These are phyloP conservation scores for Podospora sp. DNA, from an alignment of 495 filamentous ascomycete genomes.

Conservation along the genomic window DNA sequence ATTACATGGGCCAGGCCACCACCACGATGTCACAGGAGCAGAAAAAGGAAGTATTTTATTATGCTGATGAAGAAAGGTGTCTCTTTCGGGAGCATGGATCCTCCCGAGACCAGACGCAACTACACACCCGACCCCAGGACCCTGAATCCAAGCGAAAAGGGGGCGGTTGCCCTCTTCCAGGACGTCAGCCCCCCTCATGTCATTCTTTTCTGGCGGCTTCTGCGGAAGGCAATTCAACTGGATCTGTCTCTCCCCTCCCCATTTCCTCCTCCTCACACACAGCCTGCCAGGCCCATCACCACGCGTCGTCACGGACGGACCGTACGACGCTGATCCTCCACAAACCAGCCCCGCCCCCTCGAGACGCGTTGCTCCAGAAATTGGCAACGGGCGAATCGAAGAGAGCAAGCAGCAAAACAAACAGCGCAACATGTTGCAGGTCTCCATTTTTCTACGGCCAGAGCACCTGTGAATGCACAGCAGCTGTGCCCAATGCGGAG, in stretches of 20 bases:
- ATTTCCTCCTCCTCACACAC: neutral
- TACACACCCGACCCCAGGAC: slow-evolving; percentile 13
- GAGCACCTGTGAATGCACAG: slow-evolving; percentile 16
- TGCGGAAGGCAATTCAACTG: slow-evolving; percentile 7
- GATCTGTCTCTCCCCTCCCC: neutral
- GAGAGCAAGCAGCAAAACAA: slow-evolving; percentile 23
- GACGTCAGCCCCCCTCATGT: neutral
- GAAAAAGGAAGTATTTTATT: slow-evolving; percentile 17
- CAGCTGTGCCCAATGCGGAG: slow-evolving; percentile 33
- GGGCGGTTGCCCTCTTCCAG: neutral
- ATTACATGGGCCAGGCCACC: neutral
- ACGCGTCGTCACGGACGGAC: neutral
- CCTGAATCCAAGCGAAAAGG: slow-evolving; percentile 14
- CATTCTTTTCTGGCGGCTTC: slow-evolving; percentile 15
- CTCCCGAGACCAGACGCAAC: neutral
- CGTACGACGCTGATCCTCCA: slow-evolving; percentile 2
- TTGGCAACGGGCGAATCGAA: slow-evolving; percentile 11
- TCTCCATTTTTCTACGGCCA: slow-evolving; percentile 18
- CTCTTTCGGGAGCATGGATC: slow-evolving; percentile 1
- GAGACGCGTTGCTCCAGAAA: slow-evolving; percentile 15
- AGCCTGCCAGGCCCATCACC: neutral
- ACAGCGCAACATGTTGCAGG: neutral
- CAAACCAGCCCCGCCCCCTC: neutral
- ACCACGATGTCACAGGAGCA: slow-evolving; percentile 1
- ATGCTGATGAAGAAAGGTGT: slow-evolving; percentile 1